Evolutionary conservation across 192 early-diverging fungal species (phyloP).

Genomic region (Funneliformis mosseae): DNA sequence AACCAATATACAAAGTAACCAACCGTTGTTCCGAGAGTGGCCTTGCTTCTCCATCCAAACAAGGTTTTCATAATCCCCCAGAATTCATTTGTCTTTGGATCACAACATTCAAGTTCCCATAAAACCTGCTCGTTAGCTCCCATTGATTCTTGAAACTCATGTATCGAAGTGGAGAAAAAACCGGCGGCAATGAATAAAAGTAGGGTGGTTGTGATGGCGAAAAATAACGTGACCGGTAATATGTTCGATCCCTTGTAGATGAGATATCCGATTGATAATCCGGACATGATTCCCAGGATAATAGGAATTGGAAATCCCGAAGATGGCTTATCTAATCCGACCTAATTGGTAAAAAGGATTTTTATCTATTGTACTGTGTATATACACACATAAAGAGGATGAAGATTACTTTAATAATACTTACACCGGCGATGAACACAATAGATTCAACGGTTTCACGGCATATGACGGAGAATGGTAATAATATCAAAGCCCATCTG

Average conservation of each 20-base stretch:
- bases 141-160: constrained; percentile 67
- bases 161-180: constrained; percentile 67
- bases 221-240: constrained; percentile 80
- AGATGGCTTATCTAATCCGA: constrained; percentile 62
- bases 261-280: constrained; percentile 67
- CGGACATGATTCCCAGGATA: constrained; percentile 69
- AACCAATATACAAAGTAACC: constrained; percentile 84
- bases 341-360: constrained; percentile 32
- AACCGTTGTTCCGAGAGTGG: constrained; percentile 71
- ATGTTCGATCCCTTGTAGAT: constrained; percentile 73
- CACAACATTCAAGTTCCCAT: constrained; percentile 67
- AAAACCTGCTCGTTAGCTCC: constrained; percentile 54
- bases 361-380: neutral
- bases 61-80: constrained; percentile 78
- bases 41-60: constrained; percentile 77
- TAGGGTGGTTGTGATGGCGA: constrained; percentile 67
- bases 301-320: constrained; percentile 82
- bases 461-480: constrained; percentile 84
- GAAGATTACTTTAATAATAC: constrained; percentile 31
- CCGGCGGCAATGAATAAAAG: constrained; percentile 84
- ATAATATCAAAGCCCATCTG: constrained; percentile 74
- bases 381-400: neutral
- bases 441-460: constrained; percentile 91
- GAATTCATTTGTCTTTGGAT: constrained; percentile 56
- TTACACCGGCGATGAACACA: constrained; percentile 86